Evolutionary conservation across 768 basidiomycete genomes (phyloP).

Genomic region (Lactifluus echinatus): DNA sequence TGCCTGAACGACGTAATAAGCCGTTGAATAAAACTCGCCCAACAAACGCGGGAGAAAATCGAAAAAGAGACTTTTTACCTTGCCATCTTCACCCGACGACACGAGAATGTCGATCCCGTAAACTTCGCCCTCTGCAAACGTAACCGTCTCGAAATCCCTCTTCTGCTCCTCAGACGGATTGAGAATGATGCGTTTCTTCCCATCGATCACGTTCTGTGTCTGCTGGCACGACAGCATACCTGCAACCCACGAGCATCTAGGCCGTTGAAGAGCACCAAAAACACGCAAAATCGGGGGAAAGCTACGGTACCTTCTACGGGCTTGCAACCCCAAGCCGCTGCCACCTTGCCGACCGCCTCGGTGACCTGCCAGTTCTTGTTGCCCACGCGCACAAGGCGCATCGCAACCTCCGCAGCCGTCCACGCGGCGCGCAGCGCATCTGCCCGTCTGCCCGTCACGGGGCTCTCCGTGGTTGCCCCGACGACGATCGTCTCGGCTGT

Average conservation of each 20-base stretch:
- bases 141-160: conserved; percentile 74
- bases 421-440: conserved; percentile 93
- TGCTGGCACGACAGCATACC: conserved; percentile 96
- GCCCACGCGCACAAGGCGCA: conserved; percentile 85
- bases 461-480: conserved; percentile 61
- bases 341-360: conserved; percentile 68
- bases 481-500: conserved; percentile 90
- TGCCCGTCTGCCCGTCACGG: conserved; percentile 78
- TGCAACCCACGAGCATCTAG: no score
- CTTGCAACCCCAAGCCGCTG: conserved; percentile 73
- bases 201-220: conserved; percentile 89
- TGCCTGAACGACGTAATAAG: no score
- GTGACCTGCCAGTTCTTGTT: conserved; percentile 96
- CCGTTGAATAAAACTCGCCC: no score
- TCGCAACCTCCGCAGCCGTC: conserved; percentile 84
- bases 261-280: no score
- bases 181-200: conserved; percentile 90
- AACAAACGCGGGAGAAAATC: background rate
- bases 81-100: conserved; percentile 83
- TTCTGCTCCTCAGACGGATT: conserved; percentile 82
- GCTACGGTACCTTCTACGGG: conserved; percentile 76
- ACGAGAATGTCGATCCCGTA: conserved; percentile 91
- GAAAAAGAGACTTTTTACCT: conserved; percentile 42
- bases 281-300: no score
- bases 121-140: conserved; percentile 89